Base-by-base conservation (phyloP, 208 protist genomes). In the Acanthamoeba castellanii region DNA sequence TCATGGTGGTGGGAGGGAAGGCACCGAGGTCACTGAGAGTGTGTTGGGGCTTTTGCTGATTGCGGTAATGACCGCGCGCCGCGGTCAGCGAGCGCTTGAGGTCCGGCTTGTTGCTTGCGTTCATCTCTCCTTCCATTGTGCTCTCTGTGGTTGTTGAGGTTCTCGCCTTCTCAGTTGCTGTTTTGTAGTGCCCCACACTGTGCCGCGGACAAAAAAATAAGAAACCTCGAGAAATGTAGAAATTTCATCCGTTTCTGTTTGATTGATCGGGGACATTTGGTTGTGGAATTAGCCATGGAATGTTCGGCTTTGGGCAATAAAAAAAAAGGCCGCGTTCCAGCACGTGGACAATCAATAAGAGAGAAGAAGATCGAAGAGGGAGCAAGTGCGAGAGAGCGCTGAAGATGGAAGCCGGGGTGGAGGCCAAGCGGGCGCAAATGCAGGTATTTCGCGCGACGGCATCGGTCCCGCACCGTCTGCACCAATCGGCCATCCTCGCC, bases 1-100 rank as follows among this genome's bases (percentile, higher is more conserved):
- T 92, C 87, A 92, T 92, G 87, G 87, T 76, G 22, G 87, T 92
- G 59, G 87, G 87, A 0, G 87, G 87, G 42, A 92, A 92, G 27
- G 87, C 27, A 11, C 87, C 87, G 3, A 74, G 81, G 50, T 50
- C 37, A 18, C 72, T 81, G 8, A 42, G 8, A 3, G 8, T 7
- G 72, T 50, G 72, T 3, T 88, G 45, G 27, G 81, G 52, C 81
- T 88, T 55, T 27, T 88, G 81, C 52, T 88, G 50, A 9, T 9
- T 25, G 50, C 81, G 81, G 50, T 88, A 88, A 50, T 64, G 81
- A 18, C 34, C 81, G 13, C 81, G 81, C 81, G 81, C 81, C 3
- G 81, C 45, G 25, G 47, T 66, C 18, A 88, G n/a, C 2, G 81
- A 66, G 25, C n/a, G 20, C 13, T 37, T 32, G 30, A 42, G 16